A percentile compares a stretch with the other conserved stretches of the same genome.
Conservation (phyloP, 495 filamentous ascomycete species). For the Hypoxylon subgilvum region DNA sequence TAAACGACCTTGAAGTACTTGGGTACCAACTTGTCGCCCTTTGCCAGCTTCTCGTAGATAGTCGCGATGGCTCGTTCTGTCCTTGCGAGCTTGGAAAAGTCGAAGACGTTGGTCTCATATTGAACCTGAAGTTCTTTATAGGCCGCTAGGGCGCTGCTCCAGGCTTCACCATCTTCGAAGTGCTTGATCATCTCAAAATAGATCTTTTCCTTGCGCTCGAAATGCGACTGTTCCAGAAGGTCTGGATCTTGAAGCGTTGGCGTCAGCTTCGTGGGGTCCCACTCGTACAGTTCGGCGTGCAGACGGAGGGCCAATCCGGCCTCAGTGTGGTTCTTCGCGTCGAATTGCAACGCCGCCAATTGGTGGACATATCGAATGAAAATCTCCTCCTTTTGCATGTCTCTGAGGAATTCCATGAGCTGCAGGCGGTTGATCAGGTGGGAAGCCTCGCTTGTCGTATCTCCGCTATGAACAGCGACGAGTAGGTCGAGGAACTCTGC, state of each 20-base stretch:
- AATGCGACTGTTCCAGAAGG: slow-evolving; percentile 83
- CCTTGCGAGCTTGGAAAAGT: slow-evolving; percentile 88
- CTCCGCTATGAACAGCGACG: slow-evolving; percentile 86
- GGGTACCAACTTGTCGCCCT: slow-evolving; percentile 75
- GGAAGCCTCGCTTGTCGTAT: slow-evolving; percentile 75
- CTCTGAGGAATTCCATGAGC: slow-evolving; percentile 94
- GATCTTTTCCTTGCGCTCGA: slow-evolving; percentile 89
- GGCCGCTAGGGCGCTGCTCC: slow-evolving; percentile 85
- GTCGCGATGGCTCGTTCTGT: slow-evolving; percentile 90
- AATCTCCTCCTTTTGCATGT: slow-evolving; percentile 97
- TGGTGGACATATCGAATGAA: slow-evolving; percentile 97
- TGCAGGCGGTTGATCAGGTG: slow-evolving; percentile 83
- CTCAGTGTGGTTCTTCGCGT: slow-evolving; percentile 81
- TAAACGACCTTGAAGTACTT: slow-evolving; percentile 94
- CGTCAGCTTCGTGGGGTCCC: slow-evolving; percentile 76
- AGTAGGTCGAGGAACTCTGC: slow-evolving; percentile 91
- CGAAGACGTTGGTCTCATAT: slow-evolving; percentile 87
- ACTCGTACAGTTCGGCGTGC: slow-evolving; percentile 91
- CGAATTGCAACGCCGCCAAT: slow-evolving; percentile 77
- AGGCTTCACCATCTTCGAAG: slow-evolving; percentile 90
- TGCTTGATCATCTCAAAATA: slow-evolving; percentile 94
- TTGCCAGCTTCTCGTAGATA: slow-evolving; percentile 86
- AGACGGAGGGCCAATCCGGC: slow-evolving; percentile 88
- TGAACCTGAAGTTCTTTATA: slow-evolving; percentile 90
- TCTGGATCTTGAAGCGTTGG: slow-evolving; percentile 72